Conservation (phyloP, 2,329 filamentous ascomycete genomes). For the Botryotinia calthae region DNA sequence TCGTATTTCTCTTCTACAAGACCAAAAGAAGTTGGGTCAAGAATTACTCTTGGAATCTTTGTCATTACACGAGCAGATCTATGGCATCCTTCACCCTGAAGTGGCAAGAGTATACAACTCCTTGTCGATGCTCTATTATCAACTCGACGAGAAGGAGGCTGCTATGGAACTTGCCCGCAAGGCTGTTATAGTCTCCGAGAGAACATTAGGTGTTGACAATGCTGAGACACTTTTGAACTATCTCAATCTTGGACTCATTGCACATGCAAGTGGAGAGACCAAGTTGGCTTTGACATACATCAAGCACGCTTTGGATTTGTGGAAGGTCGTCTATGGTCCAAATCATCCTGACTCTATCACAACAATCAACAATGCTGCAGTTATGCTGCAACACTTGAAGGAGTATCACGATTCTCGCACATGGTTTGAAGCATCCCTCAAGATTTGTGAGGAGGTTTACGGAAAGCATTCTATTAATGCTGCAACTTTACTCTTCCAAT, state of each 20-base stretch:
- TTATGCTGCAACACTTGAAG: conserved; percentile 96
- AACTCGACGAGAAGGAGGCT: conserved; percentile 95
- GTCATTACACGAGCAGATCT: conserved; percentile 96
- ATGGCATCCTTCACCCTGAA: conserved; percentile 94
- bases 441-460: conserved; percentile 84
- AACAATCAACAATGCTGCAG: conserved; percentile 96
- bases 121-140: conserved; percentile 92
- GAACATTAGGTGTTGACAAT: conserved; percentile 89
- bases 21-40: conserved; percentile 92
- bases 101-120: conserved; percentile 94
- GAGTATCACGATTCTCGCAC: conserved; percentile 89
- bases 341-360: conserved; percentile 97
- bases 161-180: conserved; percentile 95
- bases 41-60: conserved; percentile 94
- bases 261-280: conserved; percentile 90
- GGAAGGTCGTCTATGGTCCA: conserved; percentile 94
- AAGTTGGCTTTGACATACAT: conserved; percentile 83
- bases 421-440: conserved; percentile 93
- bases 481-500: conserved; percentile 93
- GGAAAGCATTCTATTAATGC: conserved; percentile 89
- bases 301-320: conserved; percentile 88
- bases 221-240: conserved; percentile 93
- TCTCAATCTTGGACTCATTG: conserved; percentile 90
- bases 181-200: conserved; percentile 92
- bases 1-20: conserved; percentile 91